Evolutionary conservation across 208 protist species (phyloP), one percentile per base, ranked within the genome.

Genomic region (Wallacemonas collosoma): DNA sequence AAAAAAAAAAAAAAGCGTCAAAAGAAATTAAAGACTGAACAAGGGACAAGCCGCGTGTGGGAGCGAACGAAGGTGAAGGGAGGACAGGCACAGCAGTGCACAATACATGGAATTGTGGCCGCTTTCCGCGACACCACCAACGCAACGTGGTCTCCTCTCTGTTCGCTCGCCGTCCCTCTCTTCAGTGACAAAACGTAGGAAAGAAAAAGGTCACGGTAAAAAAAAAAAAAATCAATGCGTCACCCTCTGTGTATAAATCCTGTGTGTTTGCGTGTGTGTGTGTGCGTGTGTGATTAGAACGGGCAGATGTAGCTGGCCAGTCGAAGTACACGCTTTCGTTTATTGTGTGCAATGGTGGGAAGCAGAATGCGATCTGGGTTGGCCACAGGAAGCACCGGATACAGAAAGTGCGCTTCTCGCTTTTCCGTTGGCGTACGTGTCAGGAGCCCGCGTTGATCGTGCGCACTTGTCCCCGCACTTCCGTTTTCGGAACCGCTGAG

Each of bases 291-390:
- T 44, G n/a, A 41, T 66, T 82, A 93, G 60, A 93, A 93, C 1
- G 87, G 87, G 45, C 75, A 84, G 53, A 93, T 75, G 62, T 71
- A 83, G 62, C 79, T 81, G 1, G 82, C 87, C 7, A 87, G 50
- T 2, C 82, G 87, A 62, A 93, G 77, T 51, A 93, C 56, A 43
- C 65, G 48, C 3, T 75, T 76, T 9, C 90, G 78, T 47, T 76
- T 71, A 12, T 76, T 53, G n/a, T 75, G 69, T 7, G 82, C 67
- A n/a, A 79, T 79, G 1, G 85, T 79, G 3, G 83, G 73, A 38
- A 80, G 66, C 40, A 94, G 54, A 47, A 86, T 82, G 12, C 77
- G 85, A 69, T 90, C 83, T 4, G 88, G 87, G 6, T 66, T 73
- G 36, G 47, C 71, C 26, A 73, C 73, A 2, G 73, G 81, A 39